These are phyloP conservation scores for Penicilliopsis zonata DNA, from an alignment of 495 filamentous ascomycete genomes.

Conservation along the genomic window DNA sequence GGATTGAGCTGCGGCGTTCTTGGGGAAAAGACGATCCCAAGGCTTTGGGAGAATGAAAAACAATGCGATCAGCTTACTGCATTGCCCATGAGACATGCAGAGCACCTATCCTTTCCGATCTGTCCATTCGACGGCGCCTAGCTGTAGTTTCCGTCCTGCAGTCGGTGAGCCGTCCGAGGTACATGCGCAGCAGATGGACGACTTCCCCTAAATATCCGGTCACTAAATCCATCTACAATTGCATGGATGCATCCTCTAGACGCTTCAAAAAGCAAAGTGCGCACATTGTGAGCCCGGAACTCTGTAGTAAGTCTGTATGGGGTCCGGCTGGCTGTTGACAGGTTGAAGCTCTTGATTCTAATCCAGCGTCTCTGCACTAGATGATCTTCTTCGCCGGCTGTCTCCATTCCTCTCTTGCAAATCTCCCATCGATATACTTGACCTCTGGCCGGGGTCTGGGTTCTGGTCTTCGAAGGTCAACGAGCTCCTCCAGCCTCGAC, in stretches of 20 bases:
- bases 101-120: too few species aligned
- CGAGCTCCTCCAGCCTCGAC: constrained; percentile 58
- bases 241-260: constrained; percentile 3
- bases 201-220: constrained; percentile 9
- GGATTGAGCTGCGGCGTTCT: too few species aligned
- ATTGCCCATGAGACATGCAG: too few species aligned
- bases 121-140: too few species aligned
- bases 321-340: neutral
- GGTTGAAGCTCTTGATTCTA: neutral
- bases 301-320: constrained; percentile 44
- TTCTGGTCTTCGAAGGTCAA: constrained; percentile 67
- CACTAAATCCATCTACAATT: constrained; percentile 6
- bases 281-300: constrained; percentile 41
- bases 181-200: neutral
- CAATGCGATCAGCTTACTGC: too few species aligned
- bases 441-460: constrained; percentile 68
- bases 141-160: too few species aligned
- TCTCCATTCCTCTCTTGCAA: constrained; percentile 49
- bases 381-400: constrained; percentile 39
- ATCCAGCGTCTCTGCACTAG: constrained; percentile 12
- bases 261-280: constrained; percentile 5
- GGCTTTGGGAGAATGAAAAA: too few species aligned
- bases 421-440: constrained; percentile 65
- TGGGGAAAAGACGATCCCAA: too few species aligned
- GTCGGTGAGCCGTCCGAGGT: too few species aligned